Evolutionary conservation across 2,329 filamentous ascomycete genomes (phyloP).

Genomic region (Clathrospora elynae): DNA sequence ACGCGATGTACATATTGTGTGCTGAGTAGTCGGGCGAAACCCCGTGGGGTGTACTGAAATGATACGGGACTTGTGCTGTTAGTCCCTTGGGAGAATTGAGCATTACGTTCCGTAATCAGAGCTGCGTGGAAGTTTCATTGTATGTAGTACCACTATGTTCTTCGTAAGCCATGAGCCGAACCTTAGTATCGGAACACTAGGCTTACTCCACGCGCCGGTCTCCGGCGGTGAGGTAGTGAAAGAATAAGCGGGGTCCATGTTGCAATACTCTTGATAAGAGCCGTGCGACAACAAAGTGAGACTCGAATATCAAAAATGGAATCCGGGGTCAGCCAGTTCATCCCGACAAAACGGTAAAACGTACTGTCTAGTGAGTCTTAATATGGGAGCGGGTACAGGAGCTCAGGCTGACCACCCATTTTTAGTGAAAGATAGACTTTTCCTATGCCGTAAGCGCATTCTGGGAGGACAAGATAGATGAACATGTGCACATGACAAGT

Average conservation of each 20-base stretch:
- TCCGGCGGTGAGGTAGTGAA: conserved; percentile 16
- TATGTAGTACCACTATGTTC: not conserved
- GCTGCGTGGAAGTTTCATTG: not conserved
- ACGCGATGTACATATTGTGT: conserved; percentile 8
- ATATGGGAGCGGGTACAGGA: conserved; percentile 23
- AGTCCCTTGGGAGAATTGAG: not conserved
- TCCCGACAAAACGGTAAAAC: conserved; percentile 16
- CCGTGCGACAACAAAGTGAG: conserved; percentile 13
- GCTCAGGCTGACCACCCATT: conserved; percentile 35
- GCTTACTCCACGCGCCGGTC: conserved; percentile 6
- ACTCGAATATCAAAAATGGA: conserved; percentile 14
- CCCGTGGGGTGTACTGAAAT: conserved; percentile 11
- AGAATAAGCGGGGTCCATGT: not conserved
- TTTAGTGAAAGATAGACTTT: conserved; percentile 5
- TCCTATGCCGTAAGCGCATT: conserved; percentile 21
- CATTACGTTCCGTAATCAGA: conserved; percentile 8
- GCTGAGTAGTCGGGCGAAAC: conserved; percentile 9
- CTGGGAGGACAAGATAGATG: conserved; percentile 22
- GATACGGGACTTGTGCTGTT: conserved; percentile 14
- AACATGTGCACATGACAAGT: conserved; percentile 37
- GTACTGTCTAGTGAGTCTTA: conserved; percentile 13
- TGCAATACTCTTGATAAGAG: conserved; percentile 8
- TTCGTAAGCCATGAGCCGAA: conserved; percentile 4
- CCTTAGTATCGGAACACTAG: conserved; percentile 3
- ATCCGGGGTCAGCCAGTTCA: conserved; percentile 15